Evolutionary conservation across 441 rosid species (phyloP).

Genomic region (Erodium trifolium): DNA sequence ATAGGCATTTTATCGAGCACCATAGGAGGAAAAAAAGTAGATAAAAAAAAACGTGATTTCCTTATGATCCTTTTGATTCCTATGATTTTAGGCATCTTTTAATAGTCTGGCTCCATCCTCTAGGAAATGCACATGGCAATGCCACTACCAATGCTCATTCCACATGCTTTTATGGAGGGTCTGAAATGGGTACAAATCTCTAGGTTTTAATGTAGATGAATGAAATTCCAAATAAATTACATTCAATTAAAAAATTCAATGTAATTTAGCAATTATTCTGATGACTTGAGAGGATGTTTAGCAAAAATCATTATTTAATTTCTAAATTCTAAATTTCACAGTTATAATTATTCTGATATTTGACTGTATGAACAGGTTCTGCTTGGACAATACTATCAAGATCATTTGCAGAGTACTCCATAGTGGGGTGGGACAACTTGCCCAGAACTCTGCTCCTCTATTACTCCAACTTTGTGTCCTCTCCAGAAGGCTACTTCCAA

Average conservation of each 20-base stretch:
- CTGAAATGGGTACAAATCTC: no score
- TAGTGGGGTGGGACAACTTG: constrained; percentile 82
- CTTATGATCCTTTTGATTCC: background rate
- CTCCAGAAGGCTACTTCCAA: constrained; percentile 91
- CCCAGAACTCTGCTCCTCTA: constrained; percentile 84
- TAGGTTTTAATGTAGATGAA: no score
- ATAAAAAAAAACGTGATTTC: background rate
- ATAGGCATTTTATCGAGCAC: background rate
- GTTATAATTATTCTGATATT: background rate
- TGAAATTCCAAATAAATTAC: no score
- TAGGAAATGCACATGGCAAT: constrained; percentile 4
- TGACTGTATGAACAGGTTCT: constrained; percentile 43
- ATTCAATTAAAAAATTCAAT: no score
- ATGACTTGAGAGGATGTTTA: no score
- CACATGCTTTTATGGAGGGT: background rate
- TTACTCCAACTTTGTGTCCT: constrained; percentile 75
- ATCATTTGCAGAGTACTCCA: constrained; percentile 67
- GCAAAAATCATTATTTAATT: background rate
- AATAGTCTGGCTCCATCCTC: background rate
- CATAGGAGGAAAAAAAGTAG: background rate
- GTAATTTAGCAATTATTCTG: background rate
- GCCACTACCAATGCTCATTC: background rate
- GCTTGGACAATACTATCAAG: constrained; percentile 86
- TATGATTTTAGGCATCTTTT: background rate
- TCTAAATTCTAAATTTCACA: no score